Evolutionary conservation across 352 stramenopile species (phyloP).

Genomic region (Phytopythium boreale): DNA sequence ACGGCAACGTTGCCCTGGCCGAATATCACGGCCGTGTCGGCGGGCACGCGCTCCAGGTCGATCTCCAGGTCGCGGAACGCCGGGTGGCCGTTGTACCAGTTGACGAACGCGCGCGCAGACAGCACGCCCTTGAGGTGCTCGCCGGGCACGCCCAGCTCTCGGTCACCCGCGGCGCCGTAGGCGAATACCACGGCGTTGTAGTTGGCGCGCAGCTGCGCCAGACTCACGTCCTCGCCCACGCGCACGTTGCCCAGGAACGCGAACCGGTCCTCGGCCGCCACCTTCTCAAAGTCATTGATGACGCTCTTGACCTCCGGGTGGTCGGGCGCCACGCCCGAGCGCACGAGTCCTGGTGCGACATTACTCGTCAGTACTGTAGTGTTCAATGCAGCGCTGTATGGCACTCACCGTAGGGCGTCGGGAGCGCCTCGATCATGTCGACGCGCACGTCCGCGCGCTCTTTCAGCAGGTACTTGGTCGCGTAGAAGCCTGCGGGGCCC

Average conservation of each 20-base stretch:
- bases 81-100: conserved; percentile 99
- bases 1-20: conserved; percentile 98
- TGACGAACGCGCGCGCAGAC: conserved; percentile 93
- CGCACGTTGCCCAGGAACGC: conserved; percentile 90
- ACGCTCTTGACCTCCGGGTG: conserved; percentile 99
- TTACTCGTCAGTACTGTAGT: not conserved
- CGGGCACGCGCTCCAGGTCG: conserved; percentile 27
- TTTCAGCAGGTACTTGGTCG: conserved; percentile 94
- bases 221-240: conserved; percentile 83
- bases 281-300: conserved; percentile 95
- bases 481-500: conserved; percentile 91
- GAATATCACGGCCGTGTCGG: conserved; percentile 92
- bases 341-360: conserved; percentile 82
- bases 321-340: conserved; percentile 96
- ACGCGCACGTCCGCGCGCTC: conserved; percentile 54
- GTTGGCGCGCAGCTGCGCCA: conserved; percentile 83
- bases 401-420: conserved; percentile 87
- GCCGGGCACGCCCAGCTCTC: conserved; percentile 81
- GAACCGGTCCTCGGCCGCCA: conserved; percentile 78
- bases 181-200: conserved; percentile 96
- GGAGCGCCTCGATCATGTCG: conserved; percentile 94
- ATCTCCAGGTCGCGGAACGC: conserved; percentile 87
- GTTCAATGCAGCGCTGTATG: not conserved
- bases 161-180: conserved; percentile 93
- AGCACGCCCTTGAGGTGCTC: conserved; percentile 79